Evolutionary conservation across 2,329 filamentous ascomycete species (phyloP).

Genomic region (Epichloe aotearoae): DNA sequence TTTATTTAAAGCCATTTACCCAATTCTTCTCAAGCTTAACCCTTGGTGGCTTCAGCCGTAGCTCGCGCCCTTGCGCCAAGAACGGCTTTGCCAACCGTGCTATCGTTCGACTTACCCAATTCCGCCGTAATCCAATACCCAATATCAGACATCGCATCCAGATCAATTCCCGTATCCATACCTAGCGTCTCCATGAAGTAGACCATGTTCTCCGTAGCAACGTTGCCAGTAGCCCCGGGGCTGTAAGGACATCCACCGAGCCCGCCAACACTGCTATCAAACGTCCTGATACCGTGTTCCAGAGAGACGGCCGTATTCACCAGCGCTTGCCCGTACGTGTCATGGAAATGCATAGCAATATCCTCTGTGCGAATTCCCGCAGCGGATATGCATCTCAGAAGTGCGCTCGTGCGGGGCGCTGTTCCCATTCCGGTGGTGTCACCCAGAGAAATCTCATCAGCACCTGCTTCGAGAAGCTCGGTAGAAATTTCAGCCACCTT

Average conservation of each 20-base stretch:
- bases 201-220: slow-evolving; percentile 72
- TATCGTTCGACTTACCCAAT: slow-evolving; percentile 49
- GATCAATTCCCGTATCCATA: slow-evolving; percentile 58
- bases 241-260: slow-evolving; percentile 77
- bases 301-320: slow-evolving; percentile 68
- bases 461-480: slow-evolving; percentile 69
- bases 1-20: background rate
- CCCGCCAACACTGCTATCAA: slow-evolving; percentile 69
- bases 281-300: slow-evolving; percentile 63
- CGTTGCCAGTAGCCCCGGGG: slow-evolving; percentile 76
- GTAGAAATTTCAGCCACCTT: slow-evolving; percentile 53
- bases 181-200: slow-evolving; percentile 65
- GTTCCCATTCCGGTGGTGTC: slow-evolving; percentile 90
- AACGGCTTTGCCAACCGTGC: slow-evolving; percentile 53
- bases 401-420: slow-evolving; percentile 50
- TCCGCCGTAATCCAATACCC: slow-evolving; percentile 59
- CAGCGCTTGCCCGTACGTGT: slow-evolving; percentile 78
- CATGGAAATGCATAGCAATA: slow-evolving; percentile 76
- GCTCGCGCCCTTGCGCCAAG: slow-evolving; percentile 32
- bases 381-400: slow-evolving; percentile 50
- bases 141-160: slow-evolving; percentile 52
- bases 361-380: slow-evolving; percentile 58
- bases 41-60: slow-evolving; percentile 13
- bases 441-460: slow-evolving; percentile 79
- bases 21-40: slow-evolving; percentile 6